Base-by-base conservation (phyloP, 345 rosid genomes). In the Dovyalis caffra region DNA sequence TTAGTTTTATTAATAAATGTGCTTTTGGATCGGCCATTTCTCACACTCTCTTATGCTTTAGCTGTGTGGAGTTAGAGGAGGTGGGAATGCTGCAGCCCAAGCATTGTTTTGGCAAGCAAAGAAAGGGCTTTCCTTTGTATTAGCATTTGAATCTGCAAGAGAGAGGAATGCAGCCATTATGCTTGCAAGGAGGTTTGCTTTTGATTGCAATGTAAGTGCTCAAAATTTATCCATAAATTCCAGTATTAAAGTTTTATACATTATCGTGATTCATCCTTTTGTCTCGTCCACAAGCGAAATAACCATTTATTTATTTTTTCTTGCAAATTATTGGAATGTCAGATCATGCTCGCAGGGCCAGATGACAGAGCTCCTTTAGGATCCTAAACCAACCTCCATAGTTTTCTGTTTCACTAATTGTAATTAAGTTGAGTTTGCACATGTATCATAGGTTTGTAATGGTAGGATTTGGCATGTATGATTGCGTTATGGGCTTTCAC, bases 11-110 rank as follows among this genome's bases (percentile, higher is more conserved):
- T 23, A 53, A 23, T 8, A 3, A 9, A 8, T n/a, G 60, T 14
- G 15, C 47, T 40, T 40, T 12, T 0, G 47, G 18, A 16, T 16
- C 60, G n/a, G 5, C 28, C 28, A 56, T 56, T 56, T 34, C 35
- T 69, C 51, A 74, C 58, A 9, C 23, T 33, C 18, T 5, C 51
- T 8, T 20, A 20, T 53, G 43, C 15, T 73, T 51, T 64, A 95
- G 99, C 81, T 95, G 23, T 95, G 99, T 68, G 98, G 99, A 77
- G 98, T 93, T 58, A 85, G 99, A 89, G 99, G 99, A 77, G 98
- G 95, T 25, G 99, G 98, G 43, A 95, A 93, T 76, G 99, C 98
- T 0, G 99, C 98, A 11, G 88, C 94, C 34, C 98, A 95, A 77
- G 98, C 98, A 62, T 62, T 89, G 84, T 95, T 88, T 86, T 95